Evolutionary conservation across 2,329 filamentous ascomycete species (phyloP), one percentile per base, ranked within the genome.

Genomic region (Penicillium sclerotigenum): DNA sequence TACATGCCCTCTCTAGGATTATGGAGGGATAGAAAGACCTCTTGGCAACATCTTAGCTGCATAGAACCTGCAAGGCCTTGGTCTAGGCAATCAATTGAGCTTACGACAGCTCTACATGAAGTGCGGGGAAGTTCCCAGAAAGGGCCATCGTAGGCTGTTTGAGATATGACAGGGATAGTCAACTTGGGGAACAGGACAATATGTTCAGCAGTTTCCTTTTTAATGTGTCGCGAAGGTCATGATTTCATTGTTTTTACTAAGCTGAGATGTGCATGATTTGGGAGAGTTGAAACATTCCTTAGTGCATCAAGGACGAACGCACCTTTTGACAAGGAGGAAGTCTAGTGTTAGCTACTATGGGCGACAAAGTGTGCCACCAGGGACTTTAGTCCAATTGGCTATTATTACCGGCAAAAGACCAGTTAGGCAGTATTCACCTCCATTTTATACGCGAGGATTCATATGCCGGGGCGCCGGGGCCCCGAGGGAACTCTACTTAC

Each of bases 71-170:
- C 13, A 54, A 28, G n/a, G 22, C 22, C n/a, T 16, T 26, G n/a
- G 18, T 36, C 41, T 36, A 26, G 41, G 33, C 31, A 28, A 13
- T 38, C 16, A 43, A 29, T 33, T 24, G 22, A 31, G 29, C 28
- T 47, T 26, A 29, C 18, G n/a, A 37, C 14, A 37, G n/a, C 29
- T 13, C n/a, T 50, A 20, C 29, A 36, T 34, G 20, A 20, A 50
- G 37, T 54, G 52, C 52, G 52, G 52, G 52, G 52, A 50, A 41
- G 5, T 29, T 20, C 10, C 24, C 18, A 34, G n/a, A 34, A 29
- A 36, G 11, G 3, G 11, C 31, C 16, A 20, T 31, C 2, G n/a
- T n/a, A n/a, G n/a, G n/a, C 33, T 37, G 26, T 40, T 46, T 20
- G 18, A 11, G 22, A 38, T 26, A 29, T 29, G 24, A 18, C 26